A percentile compares a stretch with the other conserved stretches of the same genome.
Conservation (phyloP, 306 rosid genomes). For the Begonia masoniana region DNA sequence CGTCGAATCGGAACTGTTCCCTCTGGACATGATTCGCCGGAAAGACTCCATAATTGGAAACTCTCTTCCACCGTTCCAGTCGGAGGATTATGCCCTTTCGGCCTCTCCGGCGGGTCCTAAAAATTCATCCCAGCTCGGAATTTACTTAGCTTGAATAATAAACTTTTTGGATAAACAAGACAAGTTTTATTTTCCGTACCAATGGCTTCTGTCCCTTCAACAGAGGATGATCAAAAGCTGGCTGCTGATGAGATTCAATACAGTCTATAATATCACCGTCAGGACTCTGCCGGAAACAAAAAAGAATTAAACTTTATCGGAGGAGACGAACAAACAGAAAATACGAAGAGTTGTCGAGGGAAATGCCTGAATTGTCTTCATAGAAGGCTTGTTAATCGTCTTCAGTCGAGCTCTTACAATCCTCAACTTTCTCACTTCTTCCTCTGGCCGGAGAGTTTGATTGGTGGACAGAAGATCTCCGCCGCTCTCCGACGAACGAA, state of each 20-base stretch:
- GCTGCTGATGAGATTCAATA: constrained; percentile 54
- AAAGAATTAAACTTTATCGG: background rate
- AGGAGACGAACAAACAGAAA: background rate
- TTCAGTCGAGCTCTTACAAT: constrained; percentile 41
- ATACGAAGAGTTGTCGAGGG: constrained; percentile 14
- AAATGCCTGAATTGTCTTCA: constrained; percentile 67
- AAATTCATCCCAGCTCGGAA: no score
- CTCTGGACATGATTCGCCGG: constrained; percentile 62
- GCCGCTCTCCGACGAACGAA: constrained; percentile 19
- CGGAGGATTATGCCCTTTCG: constrained; percentile 19
- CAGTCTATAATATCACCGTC: constrained; percentile 87
- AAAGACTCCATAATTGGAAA: constrained; percentile 56
- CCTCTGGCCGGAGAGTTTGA: constrained; percentile 39
- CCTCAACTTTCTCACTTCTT: constrained; percentile 39
- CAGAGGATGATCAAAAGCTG: constrained; percentile 81
- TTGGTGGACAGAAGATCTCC: constrained; percentile 20
- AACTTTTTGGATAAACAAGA: no score
- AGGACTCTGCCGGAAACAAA: background rate
- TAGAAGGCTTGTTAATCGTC: constrained; percentile 51
- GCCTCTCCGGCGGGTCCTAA: constrained; percentile 75
- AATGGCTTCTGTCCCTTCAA: constrained; percentile 56
- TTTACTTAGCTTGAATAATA: no score
- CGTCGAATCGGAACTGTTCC: constrained; percentile 81
- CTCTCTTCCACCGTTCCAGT: constrained; percentile 20
- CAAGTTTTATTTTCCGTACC: constrained; percentile 18